Base-by-base conservation (phyloP, 2,329 filamentous ascomycete genomes). In the Immersiporthe knoxdaviesiana region DNA sequence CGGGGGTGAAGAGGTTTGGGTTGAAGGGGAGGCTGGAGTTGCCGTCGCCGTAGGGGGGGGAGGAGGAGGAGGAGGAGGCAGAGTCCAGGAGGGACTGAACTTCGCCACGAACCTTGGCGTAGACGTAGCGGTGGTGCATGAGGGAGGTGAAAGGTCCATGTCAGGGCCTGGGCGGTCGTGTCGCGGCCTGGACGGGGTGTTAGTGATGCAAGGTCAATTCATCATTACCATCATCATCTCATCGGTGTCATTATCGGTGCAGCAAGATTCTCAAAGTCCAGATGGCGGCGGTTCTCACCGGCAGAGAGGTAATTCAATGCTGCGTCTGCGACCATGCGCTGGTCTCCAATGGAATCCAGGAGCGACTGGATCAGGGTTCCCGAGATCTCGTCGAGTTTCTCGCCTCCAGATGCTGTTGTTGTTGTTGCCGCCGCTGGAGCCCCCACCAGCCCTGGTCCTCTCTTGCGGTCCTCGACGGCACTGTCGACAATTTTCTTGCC, bases 251-350 rank as follows among this genome's bases (percentile, higher is more conserved):
- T 44, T 1, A 47, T 60, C 4, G 30, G 1, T 32, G 30, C 21
- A 56, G 27, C n/a, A 41, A 41, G 39, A 47, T 0, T 14, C 27
- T 37, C 35, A 41, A 21, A 59, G n/a, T n/a, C n/a, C n/a, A n/a
- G 63, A 8, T 14, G 24, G 10, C 1, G 16, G 47, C 37, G 11
- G 37, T 10, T 58, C 73, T 32, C 72, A 78, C 81, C 86, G 0
- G 89, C 89, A 0, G 88, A 90, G 12, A 91, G 84, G 74, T 89
- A 91, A 73, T 90, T 91, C 16, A 91, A 79, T 0, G 88, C 89
- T 2, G 89, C 85, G 75, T 91, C 88, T 11, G 88, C 87, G 8
- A 90, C 88, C 30, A 87, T 78, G n/a, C 83, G 76, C 37, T 85
- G 81, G 68, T 89, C 82, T 0, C 80, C 80, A 44, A 91, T 84